Percentiles rank a stretch among this genome's conserved stretches.
phyloP scores from a whole-genome alignment of 257 asterid genomes.

The Misopates orontium region DNA sequence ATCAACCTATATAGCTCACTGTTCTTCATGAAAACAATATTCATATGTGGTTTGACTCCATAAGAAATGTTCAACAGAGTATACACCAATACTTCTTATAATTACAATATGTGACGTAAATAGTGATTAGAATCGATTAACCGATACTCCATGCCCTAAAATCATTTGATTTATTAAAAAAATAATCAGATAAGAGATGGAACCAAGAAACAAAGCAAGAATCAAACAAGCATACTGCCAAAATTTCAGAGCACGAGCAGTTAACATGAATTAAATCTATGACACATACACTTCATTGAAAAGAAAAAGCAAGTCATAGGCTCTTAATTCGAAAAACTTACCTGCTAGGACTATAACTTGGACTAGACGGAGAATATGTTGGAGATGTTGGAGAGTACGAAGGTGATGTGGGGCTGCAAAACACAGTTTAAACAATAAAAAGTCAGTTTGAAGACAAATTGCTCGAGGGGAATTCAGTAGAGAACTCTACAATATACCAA shows the following conservation, averaged over 20 bases:
- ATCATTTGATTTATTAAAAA: neutral
- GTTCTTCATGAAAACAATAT: too few species aligned
- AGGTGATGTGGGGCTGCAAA: slow-evolving; percentile 95
- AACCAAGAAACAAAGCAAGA: neutral
- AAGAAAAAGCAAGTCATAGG: neutral
- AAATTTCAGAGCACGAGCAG: neutral
- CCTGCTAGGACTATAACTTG: slow-evolving; percentile 98
- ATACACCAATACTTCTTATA: neutral
- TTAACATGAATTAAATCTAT: neutral
- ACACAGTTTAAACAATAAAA: slow-evolving; percentile 20
- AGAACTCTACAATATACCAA: neutral
- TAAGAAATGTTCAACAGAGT: neutral
- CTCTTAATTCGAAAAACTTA: slow-evolving; percentile 29
- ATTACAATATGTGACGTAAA: neutral
- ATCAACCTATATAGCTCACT: too few species aligned
- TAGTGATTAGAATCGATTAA: neutral
- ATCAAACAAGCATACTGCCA: too few species aligned
- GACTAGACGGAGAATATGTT: slow-evolving; percentile 91
- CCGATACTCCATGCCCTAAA: neutral
- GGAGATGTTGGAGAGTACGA: slow-evolving; percentile 95
- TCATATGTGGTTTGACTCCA: too few species aligned
- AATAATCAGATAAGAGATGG: neutral
- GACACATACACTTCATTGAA: neutral
- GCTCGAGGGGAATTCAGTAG: slow-evolving; percentile 5
- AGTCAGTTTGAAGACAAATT: slow-evolving; percentile 15